Evolutionary conservation across 192 early-diverging fungal genomes (phyloP), one percentile per base, ranked within the genome.

Genomic region (Paraglomus brasilianum): DNA sequence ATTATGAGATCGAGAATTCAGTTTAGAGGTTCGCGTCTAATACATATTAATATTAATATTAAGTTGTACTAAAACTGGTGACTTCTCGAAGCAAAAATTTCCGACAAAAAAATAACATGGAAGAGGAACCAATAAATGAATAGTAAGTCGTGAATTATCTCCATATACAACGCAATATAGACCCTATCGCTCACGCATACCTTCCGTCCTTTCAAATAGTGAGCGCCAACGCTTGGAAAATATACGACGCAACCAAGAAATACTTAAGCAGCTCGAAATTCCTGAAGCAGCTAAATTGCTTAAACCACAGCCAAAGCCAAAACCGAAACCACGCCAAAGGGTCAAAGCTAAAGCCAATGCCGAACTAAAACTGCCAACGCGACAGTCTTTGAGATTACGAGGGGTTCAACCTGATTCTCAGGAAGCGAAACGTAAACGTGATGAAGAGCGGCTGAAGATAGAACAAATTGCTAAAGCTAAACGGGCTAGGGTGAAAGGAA

Each of bases 171-270:
- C 30, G 30, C 30, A 30, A 30, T 3, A 30, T 30, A 30, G 3
- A 30, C 30, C 30, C 30, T 30, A 30, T 1, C 30, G 30, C 30
- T 30, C 1, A 30, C n/a, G n/a, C n/a, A n/a, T n/a, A n/a, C n/a
- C n/a, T n/a, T n/a, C 30, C 30, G 30, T 30, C 30, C 3, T 30
- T 30, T 30, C 30, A 30, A 30, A 30, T 3, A 78, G 77, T 53
- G 80, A 81, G 62, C 48, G 52, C 11, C 57, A 73, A 55, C 71
- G 80, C 13, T 52, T 74, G 1, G 80, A 81, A 47, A 81, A 81
- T 55, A 81, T 81, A 48, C 44, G 74, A 40, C 57, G 62, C 17
- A 81, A 81, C 61, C 45, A 74, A 44, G 77, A 76, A 45, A 62
- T 73, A 38, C 77, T 81, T 70, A 19, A 44, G 10, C 45, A 69